phyloP scores from a whole-genome alignment of 768 basidiomycete species.

The Erythrobasidium yunnanense region DNA sequence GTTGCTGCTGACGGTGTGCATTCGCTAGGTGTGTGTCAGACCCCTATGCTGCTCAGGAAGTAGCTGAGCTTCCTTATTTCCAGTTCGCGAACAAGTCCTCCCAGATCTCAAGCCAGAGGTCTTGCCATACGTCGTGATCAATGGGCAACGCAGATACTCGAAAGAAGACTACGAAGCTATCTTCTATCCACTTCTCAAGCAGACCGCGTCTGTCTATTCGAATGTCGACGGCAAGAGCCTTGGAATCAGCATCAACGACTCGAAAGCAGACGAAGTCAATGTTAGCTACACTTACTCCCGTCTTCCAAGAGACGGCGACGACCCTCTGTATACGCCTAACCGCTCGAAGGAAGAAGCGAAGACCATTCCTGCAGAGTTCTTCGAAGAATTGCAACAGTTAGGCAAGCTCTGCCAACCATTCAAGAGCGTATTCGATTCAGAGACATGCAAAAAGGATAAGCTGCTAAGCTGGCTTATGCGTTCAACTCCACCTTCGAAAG shows the following conservation, averaged over 20 bases:
- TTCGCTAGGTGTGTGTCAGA: constrained; percentile 8
- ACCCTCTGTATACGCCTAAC: constrained; percentile 20
- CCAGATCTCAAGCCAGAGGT: constrained; percentile 1
- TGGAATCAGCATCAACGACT: constrained; percentile 8
- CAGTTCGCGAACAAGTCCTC: not conserved
- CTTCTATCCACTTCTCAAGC: not conserved
- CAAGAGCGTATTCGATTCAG: not conserved
- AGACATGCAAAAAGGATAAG: constrained; percentile 3
- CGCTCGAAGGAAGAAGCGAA: constrained; percentile 7
- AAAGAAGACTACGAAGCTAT: not conserved
- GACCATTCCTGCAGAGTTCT: constrained; percentile 6
- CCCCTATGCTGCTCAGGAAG: too few species aligned
- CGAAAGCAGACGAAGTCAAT: not conserved
- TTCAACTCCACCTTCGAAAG: not conserved
- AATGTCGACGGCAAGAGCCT: not conserved
- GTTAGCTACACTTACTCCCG: constrained; percentile 14
- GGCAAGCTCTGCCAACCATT: not conserved
- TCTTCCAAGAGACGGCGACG: not conserved
- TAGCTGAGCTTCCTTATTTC: not conserved
- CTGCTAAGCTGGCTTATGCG: constrained; percentile 22
- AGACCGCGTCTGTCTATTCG: not conserved
- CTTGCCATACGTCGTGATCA: constrained; percentile 6
- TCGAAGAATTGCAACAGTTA: not conserved
- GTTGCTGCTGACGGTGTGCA: constrained; percentile 20
- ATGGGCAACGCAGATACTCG: constrained; percentile 7